Percentiles rank a stretch among this genome's conserved stretches.
Conservation (phyloP, 129 eudicot species). For the Lactuca sativa region DNA sequence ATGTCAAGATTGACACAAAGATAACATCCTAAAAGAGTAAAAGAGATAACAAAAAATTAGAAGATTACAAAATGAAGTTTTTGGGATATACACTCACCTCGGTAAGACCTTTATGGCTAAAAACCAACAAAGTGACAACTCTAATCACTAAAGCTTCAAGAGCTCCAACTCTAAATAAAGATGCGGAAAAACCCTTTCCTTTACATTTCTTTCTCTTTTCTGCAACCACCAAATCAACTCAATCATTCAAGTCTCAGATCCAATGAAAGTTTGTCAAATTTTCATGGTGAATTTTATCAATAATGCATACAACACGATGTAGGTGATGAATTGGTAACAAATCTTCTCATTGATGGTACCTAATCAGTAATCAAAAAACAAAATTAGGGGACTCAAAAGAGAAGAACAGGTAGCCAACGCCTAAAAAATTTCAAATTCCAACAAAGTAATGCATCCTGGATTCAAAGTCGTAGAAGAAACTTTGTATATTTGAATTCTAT, state of each 20-base stretch:
- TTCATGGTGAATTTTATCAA: no score
- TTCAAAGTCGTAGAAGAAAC: neutral
- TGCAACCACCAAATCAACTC: constrained; percentile 28
- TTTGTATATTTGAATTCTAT: neutral
- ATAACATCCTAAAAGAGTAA: no score
- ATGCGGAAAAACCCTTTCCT: constrained; percentile 59
- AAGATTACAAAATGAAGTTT: no score
- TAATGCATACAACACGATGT: no score
- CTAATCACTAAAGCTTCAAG: constrained; percentile 83
- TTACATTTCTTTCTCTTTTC: constrained; percentile 52
- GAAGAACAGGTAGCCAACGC: constrained; percentile 80
- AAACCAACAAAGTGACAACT: constrained; percentile 81
- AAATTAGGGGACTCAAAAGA: constrained; percentile 44
- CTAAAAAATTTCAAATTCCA: constrained; percentile 42
- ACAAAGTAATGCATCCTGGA: neutral
- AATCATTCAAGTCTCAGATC: neutral
- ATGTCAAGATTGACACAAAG: no score
- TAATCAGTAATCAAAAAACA: no score
- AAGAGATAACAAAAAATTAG: neutral
- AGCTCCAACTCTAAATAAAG: constrained; percentile 49
- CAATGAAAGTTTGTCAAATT: no score
- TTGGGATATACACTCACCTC: constrained; percentile 50
- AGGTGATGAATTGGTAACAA: neutral
- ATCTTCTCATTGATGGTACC: neutral
- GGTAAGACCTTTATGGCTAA: constrained; percentile 97